Conservation (phyloP, 2,329 filamentous ascomycete genomes). For the Cladosporium sp. region DNA sequence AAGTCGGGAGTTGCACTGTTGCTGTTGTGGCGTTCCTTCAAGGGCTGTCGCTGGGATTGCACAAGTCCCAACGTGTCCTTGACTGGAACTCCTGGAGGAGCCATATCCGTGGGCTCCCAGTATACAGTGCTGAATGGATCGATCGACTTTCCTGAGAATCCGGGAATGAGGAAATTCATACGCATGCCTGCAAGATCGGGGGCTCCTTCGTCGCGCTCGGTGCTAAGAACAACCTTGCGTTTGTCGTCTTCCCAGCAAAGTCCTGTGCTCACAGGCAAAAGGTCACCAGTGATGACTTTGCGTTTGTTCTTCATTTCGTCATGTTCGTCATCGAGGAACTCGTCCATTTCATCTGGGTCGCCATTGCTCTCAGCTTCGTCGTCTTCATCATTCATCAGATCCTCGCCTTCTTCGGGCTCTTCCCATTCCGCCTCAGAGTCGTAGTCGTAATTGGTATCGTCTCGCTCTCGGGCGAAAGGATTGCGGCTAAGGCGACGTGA, state of each 20-base stretch:
- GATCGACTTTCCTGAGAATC: conserved; percentile 52
- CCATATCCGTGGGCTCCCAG: conserved; percentile 53
- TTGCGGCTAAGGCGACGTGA: conserved; percentile 48
- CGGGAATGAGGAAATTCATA: conserved; percentile 28
- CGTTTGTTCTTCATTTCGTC: conserved; percentile 56
- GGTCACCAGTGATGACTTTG: conserved; percentile 58
- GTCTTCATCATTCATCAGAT: conserved; percentile 61
- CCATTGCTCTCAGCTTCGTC: conserved; percentile 67
- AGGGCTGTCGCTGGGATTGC: conserved; percentile 29
- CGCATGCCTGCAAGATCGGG: conserved; percentile 33
- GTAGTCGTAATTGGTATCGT: conserved; percentile 71
- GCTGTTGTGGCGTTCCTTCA: conserved; percentile 34
- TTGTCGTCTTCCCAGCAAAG: conserved; percentile 73
- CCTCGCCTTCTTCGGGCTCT: conserved; percentile 66
- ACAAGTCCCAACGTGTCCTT: conserved; percentile 8
- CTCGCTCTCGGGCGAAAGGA: conserved; percentile 54
- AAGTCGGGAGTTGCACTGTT: conserved; percentile 22
- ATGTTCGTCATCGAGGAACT: conserved; percentile 84
- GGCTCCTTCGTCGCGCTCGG: conserved; percentile 30
- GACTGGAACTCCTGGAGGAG: conserved; percentile 14
- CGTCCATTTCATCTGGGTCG: conserved; percentile 82
- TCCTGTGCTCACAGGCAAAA: conserved; percentile 74
- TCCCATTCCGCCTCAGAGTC: conserved; percentile 84
- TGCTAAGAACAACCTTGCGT: conserved; percentile 44
- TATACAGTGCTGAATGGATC: conserved; percentile 82